Evolutionary conservation across 495 filamentous ascomycete species (phyloP).

Genomic region (Penicillium macrosclerotiorum): DNA sequence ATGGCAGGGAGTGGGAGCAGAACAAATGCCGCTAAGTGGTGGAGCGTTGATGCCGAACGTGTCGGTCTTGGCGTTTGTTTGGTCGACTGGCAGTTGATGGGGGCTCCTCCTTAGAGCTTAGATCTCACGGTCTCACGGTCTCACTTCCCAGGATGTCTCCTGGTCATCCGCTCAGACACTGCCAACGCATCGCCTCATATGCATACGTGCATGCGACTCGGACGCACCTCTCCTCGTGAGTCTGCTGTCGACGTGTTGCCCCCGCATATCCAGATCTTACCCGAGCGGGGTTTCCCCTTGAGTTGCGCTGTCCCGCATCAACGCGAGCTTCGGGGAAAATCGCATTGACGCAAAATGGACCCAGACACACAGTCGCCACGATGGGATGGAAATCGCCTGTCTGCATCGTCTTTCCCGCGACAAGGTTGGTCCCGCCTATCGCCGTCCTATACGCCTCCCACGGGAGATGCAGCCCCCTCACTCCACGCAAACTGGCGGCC

Average conservation of each 20-base stretch:
- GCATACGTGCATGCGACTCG: conserved; percentile 18
- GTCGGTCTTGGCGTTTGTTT: conserved; percentile 26
- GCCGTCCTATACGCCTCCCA: conserved; percentile 24
- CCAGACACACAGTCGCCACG: conserved; percentile 27
- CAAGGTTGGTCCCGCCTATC: conserved; percentile 32
- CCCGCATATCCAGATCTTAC: conserved; percentile 1
- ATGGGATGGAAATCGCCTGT: conserved; percentile 30
- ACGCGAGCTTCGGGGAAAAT: too few species aligned
- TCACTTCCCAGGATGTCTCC: not conserved
- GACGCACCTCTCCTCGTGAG: conserved; percentile 19
- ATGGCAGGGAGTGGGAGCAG: conserved; percentile 1
- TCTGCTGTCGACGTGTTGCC: conserved; percentile 13
- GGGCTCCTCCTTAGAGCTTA: not conserved
- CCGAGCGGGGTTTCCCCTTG: conserved; percentile 21
- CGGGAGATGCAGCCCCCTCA: conserved; percentile 19
- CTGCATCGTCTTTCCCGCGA: conserved; percentile 28
- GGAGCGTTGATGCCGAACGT: conserved; percentile 15
- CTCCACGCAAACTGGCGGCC: conserved; percentile 22
- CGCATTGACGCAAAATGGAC: conserved; percentile 33
- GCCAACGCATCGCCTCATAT: conserved; percentile 19
- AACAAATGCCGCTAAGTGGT: conserved; percentile 11
- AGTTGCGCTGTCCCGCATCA: conserved; percentile 21
- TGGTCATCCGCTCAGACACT: conserved; percentile 2
- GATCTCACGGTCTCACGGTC: not conserved
- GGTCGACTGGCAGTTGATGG: not conserved